A percentile compares a stretch with the other conserved stretches of the same genome.
phyloP scores from a whole-genome alignment of 345 rosid genomes.

The Eucalyptus microcorys region DNA sequence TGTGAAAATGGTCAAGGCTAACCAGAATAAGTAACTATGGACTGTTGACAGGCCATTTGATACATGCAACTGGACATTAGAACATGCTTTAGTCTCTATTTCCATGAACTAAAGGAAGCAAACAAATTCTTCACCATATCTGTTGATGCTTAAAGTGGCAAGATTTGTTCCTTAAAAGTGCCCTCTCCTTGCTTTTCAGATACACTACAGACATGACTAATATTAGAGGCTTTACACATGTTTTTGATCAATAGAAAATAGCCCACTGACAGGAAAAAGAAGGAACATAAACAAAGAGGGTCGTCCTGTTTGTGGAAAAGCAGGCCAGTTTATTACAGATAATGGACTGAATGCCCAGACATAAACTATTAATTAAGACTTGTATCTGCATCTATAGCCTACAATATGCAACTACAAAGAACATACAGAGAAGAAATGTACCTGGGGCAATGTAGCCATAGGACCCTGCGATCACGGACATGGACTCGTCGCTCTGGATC shows the following conservation, averaged over 20 bases:
- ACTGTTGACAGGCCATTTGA: neutral
- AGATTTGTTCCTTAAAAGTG: neutral
- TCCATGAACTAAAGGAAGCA: neutral
- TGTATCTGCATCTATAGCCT: neutral
- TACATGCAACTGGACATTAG: neutral
- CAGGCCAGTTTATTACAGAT: neutral
- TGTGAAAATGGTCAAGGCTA: neutral
- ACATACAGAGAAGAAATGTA: neutral
- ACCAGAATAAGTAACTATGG: neutral
- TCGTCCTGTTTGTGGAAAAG: neutral
- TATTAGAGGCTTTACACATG: neutral
- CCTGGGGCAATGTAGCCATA: constrained; percentile 99
- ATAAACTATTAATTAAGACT: neutral
- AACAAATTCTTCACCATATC: neutral
- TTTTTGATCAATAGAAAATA: neutral
- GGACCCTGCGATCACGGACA: constrained; percentile 98
- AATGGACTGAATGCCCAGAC: neutral
- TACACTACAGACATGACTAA: neutral
- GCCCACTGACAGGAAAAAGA: neutral
- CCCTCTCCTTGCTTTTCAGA: neutral
- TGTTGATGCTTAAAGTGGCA: neutral
- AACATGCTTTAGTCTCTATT: neutral
- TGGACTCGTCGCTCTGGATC: constrained; percentile 80
- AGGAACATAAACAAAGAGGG: neutral
- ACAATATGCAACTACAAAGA: neutral